phyloP scores from a whole-genome alignment of 257 asterid genomes.

The Sherardia arvensis region DNA sequence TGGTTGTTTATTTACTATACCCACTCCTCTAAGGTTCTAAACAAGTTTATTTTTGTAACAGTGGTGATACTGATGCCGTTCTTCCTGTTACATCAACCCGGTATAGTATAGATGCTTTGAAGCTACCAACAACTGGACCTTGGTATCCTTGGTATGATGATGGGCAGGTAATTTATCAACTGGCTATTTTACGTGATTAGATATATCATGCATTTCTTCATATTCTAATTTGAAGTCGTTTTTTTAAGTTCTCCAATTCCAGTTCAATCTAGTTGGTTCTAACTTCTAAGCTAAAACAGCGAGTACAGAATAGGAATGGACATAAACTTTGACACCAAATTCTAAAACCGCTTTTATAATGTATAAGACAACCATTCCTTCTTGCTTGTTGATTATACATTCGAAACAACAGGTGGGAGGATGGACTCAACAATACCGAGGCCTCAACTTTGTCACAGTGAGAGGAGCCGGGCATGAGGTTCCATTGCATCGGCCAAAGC shows the following conservation, averaged over 20 bases:
- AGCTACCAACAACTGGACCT: constrained; percentile 52
- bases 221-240: background rate
- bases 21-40: background rate
- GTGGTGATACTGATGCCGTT: constrained; percentile 93
- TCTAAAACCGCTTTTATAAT: too few relatives aligned
- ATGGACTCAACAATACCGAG: constrained; percentile 81
- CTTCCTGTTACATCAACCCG: constrained; percentile 97
- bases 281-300: background rate
- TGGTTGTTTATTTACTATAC: background rate
- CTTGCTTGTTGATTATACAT: background rate
- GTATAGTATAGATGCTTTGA: constrained; percentile 62
- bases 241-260: background rate
- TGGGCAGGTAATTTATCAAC: constrained; percentile 54
- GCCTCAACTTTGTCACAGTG: constrained; percentile 66
- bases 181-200: background rate
- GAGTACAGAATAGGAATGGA: background rate
- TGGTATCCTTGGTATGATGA: constrained; percentile 89
- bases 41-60: constrained; percentile 12
- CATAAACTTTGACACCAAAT: too few relatives aligned
- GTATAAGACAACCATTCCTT: background rate
- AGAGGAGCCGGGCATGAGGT: constrained; percentile 98
- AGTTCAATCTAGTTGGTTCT: background rate
- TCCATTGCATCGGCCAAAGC: constrained; percentile 70
- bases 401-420: constrained; percentile 66
- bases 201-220: background rate